Percentiles rank a stretch among this genome's conserved stretches.
Conservation (phyloP, 2,329 filamentous ascomycete species). For the Trichoderma gracile region DNA sequence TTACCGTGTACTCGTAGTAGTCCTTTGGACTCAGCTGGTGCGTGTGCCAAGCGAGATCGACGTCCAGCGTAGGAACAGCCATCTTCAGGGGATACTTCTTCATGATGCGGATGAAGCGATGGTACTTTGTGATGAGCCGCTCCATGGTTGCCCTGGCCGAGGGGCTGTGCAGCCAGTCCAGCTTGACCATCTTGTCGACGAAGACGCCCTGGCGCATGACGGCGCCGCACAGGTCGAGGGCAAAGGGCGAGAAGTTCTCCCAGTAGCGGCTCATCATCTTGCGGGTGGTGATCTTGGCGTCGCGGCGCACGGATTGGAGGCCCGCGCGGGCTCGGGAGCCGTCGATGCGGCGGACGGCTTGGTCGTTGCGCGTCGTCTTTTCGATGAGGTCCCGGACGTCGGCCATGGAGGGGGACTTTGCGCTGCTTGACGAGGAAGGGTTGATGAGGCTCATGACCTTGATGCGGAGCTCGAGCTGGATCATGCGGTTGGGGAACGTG, state of each 20-base stretch:
- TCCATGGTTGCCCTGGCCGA: conserved; percentile 62
- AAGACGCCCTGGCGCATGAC: conserved; percentile 68
- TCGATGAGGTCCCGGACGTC: conserved; percentile 55
- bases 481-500: conserved; percentile 60
- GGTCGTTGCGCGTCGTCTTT: conserved; percentile 41
- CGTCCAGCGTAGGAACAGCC: conserved; percentile 71
- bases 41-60: conserved; percentile 79
- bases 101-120: conserved; percentile 64
- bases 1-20: conserved; percentile 62
- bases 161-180: conserved; percentile 78
- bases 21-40: conserved; percentile 67
- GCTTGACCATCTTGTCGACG: conserved; percentile 70
- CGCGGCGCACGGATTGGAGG: conserved; percentile 29
- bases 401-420: conserved; percentile 45
- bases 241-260: conserved; percentile 64
- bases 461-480: conserved; percentile 48
- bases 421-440: conserved; percentile 7
- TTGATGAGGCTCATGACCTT: conserved; percentile 46
- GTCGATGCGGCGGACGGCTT: conserved; percentile 46
- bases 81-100: conserved; percentile 45
- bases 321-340: conserved; percentile 27
- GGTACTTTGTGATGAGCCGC: conserved; percentile 65
- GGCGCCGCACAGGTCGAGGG: conserved; percentile 64
- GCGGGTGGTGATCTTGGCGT: conserved; percentile 51
- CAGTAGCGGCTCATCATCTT: conserved; percentile 73